Base-by-base conservation (phyloP, 495 filamentous ascomycete genomes). In the Penicillium macrosclerotiorum region DNA sequence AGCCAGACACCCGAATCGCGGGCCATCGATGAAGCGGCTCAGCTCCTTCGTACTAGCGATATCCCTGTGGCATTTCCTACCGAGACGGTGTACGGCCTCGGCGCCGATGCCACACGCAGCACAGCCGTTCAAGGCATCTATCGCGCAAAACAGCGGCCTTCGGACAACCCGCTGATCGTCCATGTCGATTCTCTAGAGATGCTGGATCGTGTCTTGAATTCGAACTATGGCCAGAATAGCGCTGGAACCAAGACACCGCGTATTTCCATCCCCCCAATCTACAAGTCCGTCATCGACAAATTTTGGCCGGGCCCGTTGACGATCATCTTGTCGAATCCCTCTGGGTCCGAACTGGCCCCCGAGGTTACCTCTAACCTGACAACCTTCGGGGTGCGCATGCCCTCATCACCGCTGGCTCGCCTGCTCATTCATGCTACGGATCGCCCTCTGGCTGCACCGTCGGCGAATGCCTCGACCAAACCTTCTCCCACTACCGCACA, bases 251-350 rank as follows among this genome's bases (percentile, higher is more conserved):
- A 52, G 42, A 62, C 45, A 18, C 56, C 59, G 30, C 36, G 45
- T 55, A 64, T 69, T 58, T 59, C 55, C 3, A 90, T 97, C 24
- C 93, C 94, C 3, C 52, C 74, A 3, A 88, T 95, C 54, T 99
- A 99, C 66, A 69, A 79, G 14, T 75, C 89, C 4, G 68, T 99
- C 6, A 90, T 99, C 39, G 60, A 77, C 16, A 73, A 72, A 24
- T 97, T 96, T 72, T 99, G 93, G 93, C 93, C 93, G 8, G 93
- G 93, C 2, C 90, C 93, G 8, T 67, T 99, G 18, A 97, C 93
- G 0, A 90, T 98, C 56, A 80, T 98, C 32, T 76, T 98, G 9
- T 88, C 89, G 1, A 84, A 90, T 37, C 88, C 88, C 1, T 60
- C 64, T 14, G 69, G 78, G 2, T 89, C 86, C 8, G 70, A 71